Evolutionary conservation across 164 flowering plant species (phyloP).

Genomic region (Annona squamosa): DNA sequence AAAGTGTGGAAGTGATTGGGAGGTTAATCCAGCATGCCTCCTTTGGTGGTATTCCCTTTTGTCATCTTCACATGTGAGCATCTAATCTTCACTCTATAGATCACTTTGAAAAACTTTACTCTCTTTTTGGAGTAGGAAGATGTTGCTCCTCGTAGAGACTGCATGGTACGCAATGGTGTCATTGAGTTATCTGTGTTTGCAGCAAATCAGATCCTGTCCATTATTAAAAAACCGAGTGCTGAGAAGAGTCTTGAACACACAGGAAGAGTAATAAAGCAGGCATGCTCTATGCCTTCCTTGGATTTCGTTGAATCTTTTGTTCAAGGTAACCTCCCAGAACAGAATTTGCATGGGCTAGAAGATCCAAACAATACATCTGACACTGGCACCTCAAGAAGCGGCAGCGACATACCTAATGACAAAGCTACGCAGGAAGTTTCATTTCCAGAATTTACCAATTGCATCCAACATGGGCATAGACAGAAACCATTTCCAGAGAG

Average conservation of each 20-base stretch:
- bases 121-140: neutral
- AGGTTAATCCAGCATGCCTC: too few relatives aligned
- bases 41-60: neutral
- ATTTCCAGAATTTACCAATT: conserved; percentile 7
- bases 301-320: conserved; percentile 18
- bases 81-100: neutral
- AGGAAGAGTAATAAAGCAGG: conserved; percentile 13
- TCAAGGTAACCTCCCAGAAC: conserved; percentile 18
- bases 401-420: conserved; percentile 7
- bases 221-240: conserved; percentile 43
- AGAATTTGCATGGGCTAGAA: conserved; percentile 8
- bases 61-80: neutral
- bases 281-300: conserved; percentile 16
- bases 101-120: neutral
- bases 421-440: conserved; percentile 5
- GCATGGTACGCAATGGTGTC: neutral
- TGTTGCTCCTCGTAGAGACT: neutral
- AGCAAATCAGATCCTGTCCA: conserved; percentile 55
- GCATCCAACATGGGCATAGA: conserved; percentile 2
- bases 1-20: too few relatives aligned
- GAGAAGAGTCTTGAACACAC: conserved; percentile 7
- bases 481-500: conserved; percentile 2
- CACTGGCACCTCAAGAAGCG: conserved; percentile 6
- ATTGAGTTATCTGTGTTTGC: conserved; percentile 18
- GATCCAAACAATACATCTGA: conserved; percentile 6